phyloP scores from a whole-genome alignment of 768 basidiomycete species.

The Chalciporus piperatus region DNA sequence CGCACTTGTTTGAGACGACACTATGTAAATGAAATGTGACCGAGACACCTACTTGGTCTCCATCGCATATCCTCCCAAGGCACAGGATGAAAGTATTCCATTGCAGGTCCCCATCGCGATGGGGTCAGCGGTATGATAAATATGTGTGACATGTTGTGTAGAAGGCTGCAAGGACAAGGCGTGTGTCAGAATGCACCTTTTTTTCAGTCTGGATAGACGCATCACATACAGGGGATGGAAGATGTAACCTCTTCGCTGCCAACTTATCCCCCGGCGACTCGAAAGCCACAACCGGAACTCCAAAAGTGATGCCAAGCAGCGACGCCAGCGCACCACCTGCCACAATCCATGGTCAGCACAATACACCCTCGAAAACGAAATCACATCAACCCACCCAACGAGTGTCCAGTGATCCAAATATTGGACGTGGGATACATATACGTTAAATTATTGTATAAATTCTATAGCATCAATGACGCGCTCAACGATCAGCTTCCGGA shows the following conservation, averaged over 20 bases:
- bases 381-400: slow-evolving; percentile 48
- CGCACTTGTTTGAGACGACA: slow-evolving; percentile 1
- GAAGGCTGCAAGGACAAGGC: slow-evolving; percentile 49
- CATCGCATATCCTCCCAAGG: slow-evolving; percentile 86
- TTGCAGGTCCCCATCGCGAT: slow-evolving; percentile 89
- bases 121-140: slow-evolving; percentile 94
- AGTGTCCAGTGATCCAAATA: slow-evolving; percentile 86
- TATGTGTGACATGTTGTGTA: slow-evolving; percentile 78
- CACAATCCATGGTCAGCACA: slow-evolving; percentile 27
- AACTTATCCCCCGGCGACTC: slow-evolving; percentile 87
- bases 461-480: slow-evolving; percentile 41
- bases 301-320: slow-evolving; percentile 85
- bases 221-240: slow-evolving; percentile 73
- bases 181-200: not conserved
- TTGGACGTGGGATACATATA: slow-evolving; percentile 88
- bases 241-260: slow-evolving; percentile 75
- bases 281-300: slow-evolving; percentile 81
- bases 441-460: slow-evolving; percentile 91
- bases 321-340: slow-evolving; percentile 67
- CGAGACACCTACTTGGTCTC: slow-evolving; percentile 56
- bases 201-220: not conserved
- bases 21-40: not conserved
- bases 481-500: no score
- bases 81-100: slow-evolving; percentile 77
- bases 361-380: not conserved